Evolutionary conservation across 1,284 basidiomycete genomes (phyloP).

Genomic region (Sporisorium graminicola): DNA sequence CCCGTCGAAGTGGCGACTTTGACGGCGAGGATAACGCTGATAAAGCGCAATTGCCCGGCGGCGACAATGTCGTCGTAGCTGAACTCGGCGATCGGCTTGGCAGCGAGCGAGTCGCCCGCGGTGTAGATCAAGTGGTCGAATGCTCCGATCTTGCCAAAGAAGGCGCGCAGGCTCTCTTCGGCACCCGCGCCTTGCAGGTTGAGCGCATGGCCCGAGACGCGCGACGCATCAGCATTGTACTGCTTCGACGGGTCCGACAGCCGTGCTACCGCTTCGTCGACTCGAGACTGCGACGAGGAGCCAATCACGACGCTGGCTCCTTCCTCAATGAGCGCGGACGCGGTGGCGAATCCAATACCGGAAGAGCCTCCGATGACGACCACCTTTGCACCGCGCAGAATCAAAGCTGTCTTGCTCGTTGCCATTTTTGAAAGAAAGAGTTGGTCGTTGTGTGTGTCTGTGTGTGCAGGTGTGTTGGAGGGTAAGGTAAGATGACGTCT

Average conservation of each 20-base stretch:
- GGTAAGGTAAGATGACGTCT: too few relatives aligned
- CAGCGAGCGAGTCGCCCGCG: slow-evolving; percentile 32
- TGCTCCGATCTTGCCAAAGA: slow-evolving; percentile 39
- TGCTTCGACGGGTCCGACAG: slow-evolving; percentile 37
- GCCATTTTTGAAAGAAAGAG: slow-evolving; percentile 10
- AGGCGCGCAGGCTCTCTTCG: slow-evolving; percentile 19
- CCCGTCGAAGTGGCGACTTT: slow-evolving; percentile 19
- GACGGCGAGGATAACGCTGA: slow-evolving; percentile 35
- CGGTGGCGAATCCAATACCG: slow-evolving; percentile 50
- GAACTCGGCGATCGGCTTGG: slow-evolving; percentile 18
- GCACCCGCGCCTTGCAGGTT: slow-evolving; percentile 31
- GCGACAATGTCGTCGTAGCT: slow-evolving; percentile 34
- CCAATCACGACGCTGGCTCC: slow-evolving; percentile 43
- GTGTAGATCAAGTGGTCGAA: slow-evolving; percentile 53
- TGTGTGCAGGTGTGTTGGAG: too few relatives aligned
- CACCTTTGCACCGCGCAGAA: slow-evolving; percentile 29
- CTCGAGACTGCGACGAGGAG: slow-evolving; percentile 22
- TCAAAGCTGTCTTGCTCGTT: slow-evolving; percentile 9
- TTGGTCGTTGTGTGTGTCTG: too few relatives aligned
- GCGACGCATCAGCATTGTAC: slow-evolving; percentile 44
- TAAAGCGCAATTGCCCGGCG: slow-evolving; percentile 25
- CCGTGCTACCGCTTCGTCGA: slow-evolving; percentile 20
- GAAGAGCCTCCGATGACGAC: slow-evolving; percentile 52
- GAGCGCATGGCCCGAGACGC: slow-evolving; percentile 32
- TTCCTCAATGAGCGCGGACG: slow-evolving; percentile 50